A percentile compares a stretch with the other conserved stretches of the same genome.
phyloP scores from a whole-genome alignment of 208 protist genomes.

The Leishmania martiniquensis region DNA sequence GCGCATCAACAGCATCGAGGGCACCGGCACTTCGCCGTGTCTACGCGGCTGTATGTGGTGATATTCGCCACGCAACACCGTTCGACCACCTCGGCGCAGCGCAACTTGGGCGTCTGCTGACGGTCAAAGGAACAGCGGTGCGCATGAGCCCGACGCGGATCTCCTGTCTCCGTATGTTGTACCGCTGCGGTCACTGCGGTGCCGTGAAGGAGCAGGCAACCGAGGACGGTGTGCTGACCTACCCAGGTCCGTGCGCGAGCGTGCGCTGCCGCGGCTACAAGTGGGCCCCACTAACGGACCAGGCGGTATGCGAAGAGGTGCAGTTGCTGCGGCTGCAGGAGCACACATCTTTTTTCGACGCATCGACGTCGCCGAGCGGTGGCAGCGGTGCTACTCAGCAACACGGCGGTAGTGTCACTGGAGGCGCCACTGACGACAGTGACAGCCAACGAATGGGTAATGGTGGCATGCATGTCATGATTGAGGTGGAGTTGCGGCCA shows the following conservation, averaged over 20 bases:
- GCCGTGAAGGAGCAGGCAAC: constrained; percentile 42
- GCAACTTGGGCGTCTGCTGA: constrained; percentile 71
- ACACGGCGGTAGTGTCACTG: neutral
- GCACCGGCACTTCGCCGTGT: constrained; percentile 23
- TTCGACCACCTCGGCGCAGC: constrained; percentile 80
- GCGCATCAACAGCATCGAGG: constrained; percentile 3
- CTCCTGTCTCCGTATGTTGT: constrained; percentile 64
- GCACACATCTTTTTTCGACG: constrained; percentile 58
- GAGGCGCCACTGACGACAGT: constrained; percentile 2
- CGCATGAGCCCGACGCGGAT: constrained; percentile 79
- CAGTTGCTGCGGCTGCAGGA: constrained; percentile 87
- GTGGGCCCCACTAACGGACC: constrained; percentile 63
- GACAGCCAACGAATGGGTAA: constrained; percentile 15
- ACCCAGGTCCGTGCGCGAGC: constrained; percentile 63
- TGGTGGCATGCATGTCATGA: constrained; percentile 70
- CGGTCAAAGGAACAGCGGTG: constrained; percentile 76
- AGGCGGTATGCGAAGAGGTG: constrained; percentile 76
- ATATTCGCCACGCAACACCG: constrained; percentile 33
- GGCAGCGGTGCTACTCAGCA: constrained; percentile 6
- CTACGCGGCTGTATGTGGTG: constrained; percentile 34
- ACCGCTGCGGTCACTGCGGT: constrained; percentile 72
- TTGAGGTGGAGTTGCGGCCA: constrained; percentile 77
- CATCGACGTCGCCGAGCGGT: neutral
- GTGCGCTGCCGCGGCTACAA: constrained; percentile 70
- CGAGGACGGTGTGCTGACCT: constrained; percentile 78